These are phyloP conservation scores for Puccinia polysora DNA, from an alignment of 1,284 basidiomycete genomes.

Conservation along the genomic window DNA sequence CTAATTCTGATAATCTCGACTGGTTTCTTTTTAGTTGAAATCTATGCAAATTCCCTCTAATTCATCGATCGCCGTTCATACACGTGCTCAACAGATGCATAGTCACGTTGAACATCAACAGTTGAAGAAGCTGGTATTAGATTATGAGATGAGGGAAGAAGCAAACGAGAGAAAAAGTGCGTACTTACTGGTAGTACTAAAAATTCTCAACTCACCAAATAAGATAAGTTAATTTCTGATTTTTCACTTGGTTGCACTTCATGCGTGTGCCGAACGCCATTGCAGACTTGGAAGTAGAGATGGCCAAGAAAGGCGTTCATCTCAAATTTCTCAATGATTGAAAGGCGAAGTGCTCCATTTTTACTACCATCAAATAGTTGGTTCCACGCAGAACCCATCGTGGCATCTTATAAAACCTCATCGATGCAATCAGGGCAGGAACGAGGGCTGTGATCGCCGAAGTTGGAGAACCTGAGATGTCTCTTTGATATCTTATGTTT, in stretches of 20 bases:
- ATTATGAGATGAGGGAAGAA: slow-evolving; percentile 56
- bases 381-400: too few relatives aligned
- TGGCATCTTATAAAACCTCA: too few relatives aligned
- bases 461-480: too few relatives aligned
- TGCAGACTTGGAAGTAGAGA: slow-evolving; percentile 24
- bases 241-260: not conserved
- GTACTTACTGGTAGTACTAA: slow-evolving; percentile 28
- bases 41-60: slow-evolving; percentile 79
- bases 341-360: too few relatives aligned
- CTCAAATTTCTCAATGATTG: slow-evolving; percentile 28
- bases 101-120: slow-evolving; percentile 93
- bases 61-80: slow-evolving; percentile 80
- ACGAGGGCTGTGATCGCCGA: too few relatives aligned
- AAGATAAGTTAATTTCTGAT: not conserved
- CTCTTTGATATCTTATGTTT: too few relatives aligned
- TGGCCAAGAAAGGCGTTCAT: slow-evolving; percentile 36
- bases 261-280: not conserved
- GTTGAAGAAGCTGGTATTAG: slow-evolving; percentile 76
- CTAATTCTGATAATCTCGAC: not conserved
- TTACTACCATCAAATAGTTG: too few relatives aligned
- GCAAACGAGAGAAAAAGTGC: slow-evolving; percentile 52
- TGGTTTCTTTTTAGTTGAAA: slow-evolving; percentile 61
- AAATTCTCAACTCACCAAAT: not conserved
- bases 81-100: slow-evolving; percentile 78
- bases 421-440: too few relatives aligned